Percentiles rank a stretch among this genome's conserved stretches.
Evolutionary conservation across 495 filamentous ascomycete genomes (phyloP).

Genomic region (Hypoxylon rickii): DNA sequence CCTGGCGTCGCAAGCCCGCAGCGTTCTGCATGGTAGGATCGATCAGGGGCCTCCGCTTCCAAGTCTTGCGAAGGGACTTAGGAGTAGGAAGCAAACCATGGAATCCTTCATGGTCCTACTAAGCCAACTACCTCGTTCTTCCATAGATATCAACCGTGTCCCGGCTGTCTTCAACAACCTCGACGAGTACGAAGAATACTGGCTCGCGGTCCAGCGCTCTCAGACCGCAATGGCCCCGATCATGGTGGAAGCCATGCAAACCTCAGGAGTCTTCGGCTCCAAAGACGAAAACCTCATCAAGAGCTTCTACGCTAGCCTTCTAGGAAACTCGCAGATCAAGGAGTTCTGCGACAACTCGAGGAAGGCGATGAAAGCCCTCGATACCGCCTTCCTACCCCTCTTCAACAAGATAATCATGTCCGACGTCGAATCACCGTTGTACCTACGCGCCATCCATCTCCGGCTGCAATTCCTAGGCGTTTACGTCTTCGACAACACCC

Average conservation of each 20-base stretch:
- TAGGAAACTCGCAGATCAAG: not conserved
- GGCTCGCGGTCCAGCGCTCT: not conserved
- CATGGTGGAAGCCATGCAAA: constrained; percentile 2
- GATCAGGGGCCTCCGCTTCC: constrained; percentile 5
- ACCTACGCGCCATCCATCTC: constrained; percentile 14
- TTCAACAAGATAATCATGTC: constrained; percentile 15
- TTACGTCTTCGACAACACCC: constrained; percentile 10
- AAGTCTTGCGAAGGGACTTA: not conserved
- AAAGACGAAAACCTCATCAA: not conserved
- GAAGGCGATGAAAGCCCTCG: constrained; percentile 1
- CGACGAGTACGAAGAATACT: constrained; percentile 16
- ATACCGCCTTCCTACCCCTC: constrained; percentile 13
- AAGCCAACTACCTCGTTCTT: constrained; percentile 2
- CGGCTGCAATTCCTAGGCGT: constrained; percentile 13
- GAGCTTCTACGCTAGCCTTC: not conserved
- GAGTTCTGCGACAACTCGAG: constrained; percentile 7
- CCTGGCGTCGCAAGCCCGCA: constrained; percentile 7
- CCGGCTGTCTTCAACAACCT: constrained; percentile 13
- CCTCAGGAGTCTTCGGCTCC: not conserved
- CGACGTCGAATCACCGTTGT: constrained; percentile 6
- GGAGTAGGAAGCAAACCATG: constrained; percentile 11
- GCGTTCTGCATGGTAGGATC: constrained; percentile 3
- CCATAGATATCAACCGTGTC: not conserved
- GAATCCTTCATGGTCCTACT: constrained; percentile 14
- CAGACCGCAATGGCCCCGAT: not conserved